Evolutionary conservation across 2,329 filamentous ascomycete species (phyloP), one percentile per base, ranked within the genome.

Genomic region (Paracamarosporium sp.): DNA sequence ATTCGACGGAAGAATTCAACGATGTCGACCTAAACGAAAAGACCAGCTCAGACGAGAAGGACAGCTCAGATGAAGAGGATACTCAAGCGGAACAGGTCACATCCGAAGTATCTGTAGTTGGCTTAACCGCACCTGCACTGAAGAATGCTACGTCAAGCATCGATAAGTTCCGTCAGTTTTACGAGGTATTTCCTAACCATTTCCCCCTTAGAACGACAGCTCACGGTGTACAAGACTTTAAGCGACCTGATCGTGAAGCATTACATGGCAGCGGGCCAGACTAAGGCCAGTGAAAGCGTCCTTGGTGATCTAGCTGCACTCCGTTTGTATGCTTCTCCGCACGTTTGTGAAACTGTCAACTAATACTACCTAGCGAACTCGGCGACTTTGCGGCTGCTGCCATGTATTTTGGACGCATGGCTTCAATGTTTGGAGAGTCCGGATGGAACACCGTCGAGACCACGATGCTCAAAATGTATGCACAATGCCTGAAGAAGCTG

Each of bases 271-370:
- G 92, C 93, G 4, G 90, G 88, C 54, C 90, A 94, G 62, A 83
- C 83, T 0, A 90, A 96, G 66, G 91, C 92, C 7, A 88, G 90
- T 0, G 88, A 96, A 65, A 85, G 88, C 20, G 88, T 89, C 59
- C 86, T 93, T 74, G 90, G 92, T 9, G 95, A 99, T 75, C 83
- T 98, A 44, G 95, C 93, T 1, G 85, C 95, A 5, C 80, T 97
- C 50, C 93, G 94, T 68, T 95, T 89, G 72, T 77, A 71, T 45
- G 74, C 65, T 30, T 24, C 8, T 17, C 33, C 25, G 13, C 6
- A 12, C 20, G 2, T 44, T 11, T 25, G 9, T 30, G n/a, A 2
- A 38, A n/a, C 11, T 12, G 4, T 33, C 8, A 20, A 48, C 41
- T 67, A 40, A 69, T 40, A 50, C 51, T 15, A 43, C 27, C 8